These are phyloP conservation scores for Ogataea siamensis DNA, from an alignment of 805 yeast species.

Conservation along the genomic window DNA sequence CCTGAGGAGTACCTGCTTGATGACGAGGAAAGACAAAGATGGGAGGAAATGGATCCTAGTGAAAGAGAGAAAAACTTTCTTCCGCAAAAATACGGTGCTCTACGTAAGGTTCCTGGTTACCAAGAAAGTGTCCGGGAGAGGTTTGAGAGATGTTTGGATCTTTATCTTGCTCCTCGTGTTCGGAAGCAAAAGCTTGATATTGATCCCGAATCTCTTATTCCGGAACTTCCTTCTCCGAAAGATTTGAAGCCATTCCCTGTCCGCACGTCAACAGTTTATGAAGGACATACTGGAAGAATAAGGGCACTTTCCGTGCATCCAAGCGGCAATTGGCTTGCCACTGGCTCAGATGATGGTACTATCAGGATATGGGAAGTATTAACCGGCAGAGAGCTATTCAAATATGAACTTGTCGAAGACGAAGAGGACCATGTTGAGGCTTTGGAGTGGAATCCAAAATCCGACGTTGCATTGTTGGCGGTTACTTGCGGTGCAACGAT, in stretches of 20 bases:
- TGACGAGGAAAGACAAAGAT: conserved; percentile 70
- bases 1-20: conserved; percentile 89
- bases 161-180: conserved; percentile 94
- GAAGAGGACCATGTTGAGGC: conserved; percentile 77
- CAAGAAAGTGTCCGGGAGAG: conserved; percentile 80
- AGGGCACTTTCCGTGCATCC: conserved; percentile 85
- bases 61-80: conserved; percentile 78
- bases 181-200: conserved; percentile 87
- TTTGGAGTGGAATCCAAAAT: conserved; percentile 87
- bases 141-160: conserved; percentile 90
- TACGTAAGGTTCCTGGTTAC: conserved; percentile 94
- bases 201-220: conserved; percentile 93
- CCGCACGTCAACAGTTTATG: conserved; percentile 75
- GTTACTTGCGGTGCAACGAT: conserved; percentile 80
- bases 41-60: conserved; percentile 66
- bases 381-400: conserved; percentile 91
- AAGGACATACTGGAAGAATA: conserved; percentile 81
- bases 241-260: conserved; percentile 97
- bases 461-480: conserved; percentile 73
- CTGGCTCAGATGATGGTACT: conserved; percentile 96
- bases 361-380: conserved; percentile 95
- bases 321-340: conserved; percentile 90
- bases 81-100: conserved; percentile 77
- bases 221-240: conserved; percentile 94
- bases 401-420: conserved; percentile 47